Conservation (phyloP, 108 stramenopile species). For the Fistulifera pelliculosa region DNA sequence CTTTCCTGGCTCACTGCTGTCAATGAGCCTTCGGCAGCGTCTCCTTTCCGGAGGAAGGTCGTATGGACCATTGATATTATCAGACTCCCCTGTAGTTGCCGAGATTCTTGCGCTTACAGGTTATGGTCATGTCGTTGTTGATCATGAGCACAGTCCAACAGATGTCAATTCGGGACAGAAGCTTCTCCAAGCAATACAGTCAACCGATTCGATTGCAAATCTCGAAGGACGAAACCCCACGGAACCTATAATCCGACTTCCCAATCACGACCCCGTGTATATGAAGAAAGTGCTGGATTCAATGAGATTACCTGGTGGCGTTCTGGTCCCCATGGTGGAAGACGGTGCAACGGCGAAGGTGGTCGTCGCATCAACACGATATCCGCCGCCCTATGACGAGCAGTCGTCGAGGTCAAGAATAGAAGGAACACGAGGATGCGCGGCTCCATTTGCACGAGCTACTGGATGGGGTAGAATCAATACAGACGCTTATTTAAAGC, state of each 20-base stretch:
- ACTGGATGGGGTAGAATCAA: constrained; percentile 12
- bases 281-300: constrained; percentile 25
- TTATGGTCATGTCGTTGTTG: constrained; percentile 22
- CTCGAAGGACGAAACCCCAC: neutral
- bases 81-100: constrained; percentile 18
- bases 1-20: no score
- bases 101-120: constrained; percentile 17
- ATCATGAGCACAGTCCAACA: constrained; percentile 17
- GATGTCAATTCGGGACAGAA: constrained; percentile 12
- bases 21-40: constrained; percentile 8
- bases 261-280: constrained; percentile 12
- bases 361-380: constrained; percentile 17
- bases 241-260: constrained; percentile 11
- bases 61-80: constrained; percentile 22
- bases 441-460: constrained; percentile 20
- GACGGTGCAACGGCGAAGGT: constrained; percentile 12
- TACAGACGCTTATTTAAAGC: constrained; percentile 7
- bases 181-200: constrained; percentile 14
- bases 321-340: constrained; percentile 32
- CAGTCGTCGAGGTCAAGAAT: neutral
- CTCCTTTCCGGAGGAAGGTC: constrained; percentile 16
- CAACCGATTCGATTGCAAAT: neutral
- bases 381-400: constrained; percentile 7
- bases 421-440: constrained; percentile 21
- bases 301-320: constrained; percentile 19